Conservation (phyloP, 1,139 yeast species). For the Yamadazyma pseudoaaseri region DNA sequence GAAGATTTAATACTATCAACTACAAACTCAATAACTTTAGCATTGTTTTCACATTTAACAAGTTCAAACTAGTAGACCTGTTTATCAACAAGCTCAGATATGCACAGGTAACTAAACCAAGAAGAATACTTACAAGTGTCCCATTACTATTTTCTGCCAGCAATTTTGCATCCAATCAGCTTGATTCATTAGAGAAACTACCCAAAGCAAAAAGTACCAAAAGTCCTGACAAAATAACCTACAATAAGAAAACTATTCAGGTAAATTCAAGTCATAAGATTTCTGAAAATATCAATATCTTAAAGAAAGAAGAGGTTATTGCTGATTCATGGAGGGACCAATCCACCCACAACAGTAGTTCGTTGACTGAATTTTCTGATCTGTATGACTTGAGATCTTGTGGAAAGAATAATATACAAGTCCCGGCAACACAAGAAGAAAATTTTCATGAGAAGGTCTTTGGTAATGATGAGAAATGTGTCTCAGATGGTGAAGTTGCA, state of each 20-base stretch:
- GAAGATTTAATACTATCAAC: constrained; percentile 10
- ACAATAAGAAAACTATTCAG: background rate
- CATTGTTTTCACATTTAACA: constrained; percentile 10
- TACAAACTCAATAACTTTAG: constrained; percentile 8
- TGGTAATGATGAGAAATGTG: background rate
- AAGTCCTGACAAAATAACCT: constrained; percentile 4
- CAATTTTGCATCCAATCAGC: background rate
- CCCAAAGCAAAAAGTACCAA: constrained; percentile 9
- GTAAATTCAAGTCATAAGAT: constrained; percentile 1
- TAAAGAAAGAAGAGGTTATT: background rate
- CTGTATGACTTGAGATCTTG: background rate
- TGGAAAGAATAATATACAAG: background rate
- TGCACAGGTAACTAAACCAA: constrained; percentile 6
- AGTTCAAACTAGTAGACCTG: constrained; percentile 9
- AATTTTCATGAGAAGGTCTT: background rate
- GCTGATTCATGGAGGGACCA: too few relatives aligned
- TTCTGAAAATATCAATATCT: background rate
- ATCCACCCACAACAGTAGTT: too few relatives aligned
- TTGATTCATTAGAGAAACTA: constrained; percentile 9
- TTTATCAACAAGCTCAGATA: constrained; percentile 10
- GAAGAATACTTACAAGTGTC: constrained; percentile 2
- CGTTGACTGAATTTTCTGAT: background rate
- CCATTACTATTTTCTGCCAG: background rate
- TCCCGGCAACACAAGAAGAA: constrained; percentile 3
- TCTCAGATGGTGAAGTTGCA: too few relatives aligned